These are phyloP conservation scores for Zanthoxylum bungeanum DNA, from an alignment of 345 rosid species.

Conservation along the genomic window DNA sequence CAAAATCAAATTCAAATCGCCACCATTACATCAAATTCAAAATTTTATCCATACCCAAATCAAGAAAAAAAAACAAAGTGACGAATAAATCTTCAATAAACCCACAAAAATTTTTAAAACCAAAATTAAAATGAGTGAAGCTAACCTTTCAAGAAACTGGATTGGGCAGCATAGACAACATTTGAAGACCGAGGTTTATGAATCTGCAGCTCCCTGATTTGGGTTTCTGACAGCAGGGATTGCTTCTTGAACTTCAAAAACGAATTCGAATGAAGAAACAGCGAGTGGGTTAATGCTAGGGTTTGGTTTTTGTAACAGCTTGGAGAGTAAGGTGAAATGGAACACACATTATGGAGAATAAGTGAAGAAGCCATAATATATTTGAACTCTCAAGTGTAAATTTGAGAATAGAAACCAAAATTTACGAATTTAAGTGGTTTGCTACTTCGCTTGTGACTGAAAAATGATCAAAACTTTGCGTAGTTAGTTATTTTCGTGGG, in stretches of 20 bases:
- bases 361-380: slow-evolving; percentile 16
- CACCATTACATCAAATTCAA: not conserved
- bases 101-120: not conserved
- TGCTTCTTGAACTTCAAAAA: slow-evolving; percentile 24
- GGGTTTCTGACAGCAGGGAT: slow-evolving; percentile 22
- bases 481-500: not conserved
- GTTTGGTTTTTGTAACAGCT: slow-evolving; percentile 25
- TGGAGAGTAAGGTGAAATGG: slow-evolving; percentile 20
- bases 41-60: not conserved
- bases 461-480: not conserved
- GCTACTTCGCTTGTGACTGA: too few species aligned
- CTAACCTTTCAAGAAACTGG: slow-evolving; percentile 52
- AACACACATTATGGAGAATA: slow-evolving; percentile 17
- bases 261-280: slow-evolving; percentile 25
- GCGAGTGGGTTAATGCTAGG: slow-evolving; percentile 21
- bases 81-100: not conserved
- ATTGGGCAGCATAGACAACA: slow-evolving; percentile 40
- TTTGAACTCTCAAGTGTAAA: not conserved
- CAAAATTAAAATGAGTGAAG: not conserved
- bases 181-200: slow-evolving; percentile 28
- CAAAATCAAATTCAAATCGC: not conserved
- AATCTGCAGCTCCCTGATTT: slow-evolving; percentile 10
- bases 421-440: not conserved
- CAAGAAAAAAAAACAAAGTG: not conserved
- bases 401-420: not conserved